Base-by-base conservation (phyloP, 192 early-diverging fungal species). In the Spizellomyces sp. region DNA sequence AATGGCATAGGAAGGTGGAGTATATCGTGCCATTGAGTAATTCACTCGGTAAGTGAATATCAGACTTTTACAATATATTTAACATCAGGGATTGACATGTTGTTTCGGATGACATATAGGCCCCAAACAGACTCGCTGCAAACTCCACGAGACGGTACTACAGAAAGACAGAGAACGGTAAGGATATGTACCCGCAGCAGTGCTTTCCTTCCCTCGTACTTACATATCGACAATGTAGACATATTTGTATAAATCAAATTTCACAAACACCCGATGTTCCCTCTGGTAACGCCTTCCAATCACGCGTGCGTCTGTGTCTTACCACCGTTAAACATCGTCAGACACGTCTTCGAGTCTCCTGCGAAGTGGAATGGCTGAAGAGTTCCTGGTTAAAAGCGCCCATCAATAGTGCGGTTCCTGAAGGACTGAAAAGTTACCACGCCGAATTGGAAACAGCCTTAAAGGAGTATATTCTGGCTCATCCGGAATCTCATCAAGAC, bases 211-310 rank as follows among this genome's bases (percentile, higher is more conserved):
- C 27, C 27, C 27, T 36, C 27, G 27, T 36, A 36, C 27, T 36
- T 36, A 36, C 27, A 36, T 36, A 36, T 36, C 27, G 3, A 36
- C 27, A 61, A 17, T 4, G 4, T n/a, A 57, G 65, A 46, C 68
- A 52, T 15, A 36, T 83, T 41, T 83, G 81, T 57, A 62, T 83
- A 9, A n/a, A 47, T 36, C 67, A 75, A 54, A 59, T 64, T 19
- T 70, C 56, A 12, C 56, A 71, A 22, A 83, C 82, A 5, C 82
- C 82, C 14, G 79, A 80, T 62, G 82, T 83, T 48, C 82, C 82
- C n/a, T 74, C 74, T 61, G 82, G 82, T 8, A 79, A 62, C 43
- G n/a, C 67, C 8, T 83, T 83, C 58, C 48, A 69, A 17, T 52
- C 74, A n/a, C 58, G 69, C 27, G 50, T 70, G 2, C 44, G 66